A percentile compares a stretch with the other conserved stretches of the same genome.
phyloP scores from a whole-genome alignment of 2,329 filamentous ascomycete genomes.

The Thielaviopsis populi region DNA sequence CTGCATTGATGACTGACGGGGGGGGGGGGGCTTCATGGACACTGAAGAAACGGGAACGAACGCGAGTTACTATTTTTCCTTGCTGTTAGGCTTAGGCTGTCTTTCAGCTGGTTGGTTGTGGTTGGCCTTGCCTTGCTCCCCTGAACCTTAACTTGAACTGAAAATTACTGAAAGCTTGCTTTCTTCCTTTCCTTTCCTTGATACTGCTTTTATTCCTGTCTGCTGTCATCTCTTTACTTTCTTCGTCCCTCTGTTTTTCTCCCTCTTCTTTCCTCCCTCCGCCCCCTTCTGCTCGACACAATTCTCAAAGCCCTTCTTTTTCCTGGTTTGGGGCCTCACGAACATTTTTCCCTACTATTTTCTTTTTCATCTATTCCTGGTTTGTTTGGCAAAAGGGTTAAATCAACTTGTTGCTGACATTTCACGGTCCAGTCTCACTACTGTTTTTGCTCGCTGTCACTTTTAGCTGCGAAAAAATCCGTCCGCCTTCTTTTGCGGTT shows the following conservation, averaged over 20 bases:
- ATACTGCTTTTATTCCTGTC: not conserved
- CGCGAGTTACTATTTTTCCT: conserved; percentile 5
- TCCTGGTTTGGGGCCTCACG: not conserved
- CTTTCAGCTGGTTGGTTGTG: conserved; percentile 4
- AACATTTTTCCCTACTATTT: not conserved
- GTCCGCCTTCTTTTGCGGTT: conserved; percentile 4
- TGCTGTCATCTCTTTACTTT: not conserved
- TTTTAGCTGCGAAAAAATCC: conserved; percentile 3
- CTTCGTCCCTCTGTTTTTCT: not conserved
- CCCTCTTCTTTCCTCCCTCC: too few relatives aligned
- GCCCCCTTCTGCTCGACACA: not conserved
- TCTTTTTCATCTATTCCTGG: not conserved
- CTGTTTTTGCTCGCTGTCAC: conserved; percentile 1
- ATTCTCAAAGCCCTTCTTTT: not conserved
- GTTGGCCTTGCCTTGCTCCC: conserved; percentile 5
- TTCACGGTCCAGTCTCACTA: conserved; percentile 3
- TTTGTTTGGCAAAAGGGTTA: not conserved
- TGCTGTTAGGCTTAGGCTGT: conserved; percentile 1
- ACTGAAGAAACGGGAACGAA: not conserved
- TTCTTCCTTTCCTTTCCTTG: conserved; percentile 7
- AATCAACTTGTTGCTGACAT: conserved; percentile 1
- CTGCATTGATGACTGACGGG: not conserved
- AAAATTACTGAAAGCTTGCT: conserved; percentile 9
- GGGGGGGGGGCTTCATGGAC: not conserved
- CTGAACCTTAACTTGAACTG: conserved; percentile 9